phyloP scores from a whole-genome alignment of 352 stramenopile species.

The Phytopythium sindhum region DNA sequence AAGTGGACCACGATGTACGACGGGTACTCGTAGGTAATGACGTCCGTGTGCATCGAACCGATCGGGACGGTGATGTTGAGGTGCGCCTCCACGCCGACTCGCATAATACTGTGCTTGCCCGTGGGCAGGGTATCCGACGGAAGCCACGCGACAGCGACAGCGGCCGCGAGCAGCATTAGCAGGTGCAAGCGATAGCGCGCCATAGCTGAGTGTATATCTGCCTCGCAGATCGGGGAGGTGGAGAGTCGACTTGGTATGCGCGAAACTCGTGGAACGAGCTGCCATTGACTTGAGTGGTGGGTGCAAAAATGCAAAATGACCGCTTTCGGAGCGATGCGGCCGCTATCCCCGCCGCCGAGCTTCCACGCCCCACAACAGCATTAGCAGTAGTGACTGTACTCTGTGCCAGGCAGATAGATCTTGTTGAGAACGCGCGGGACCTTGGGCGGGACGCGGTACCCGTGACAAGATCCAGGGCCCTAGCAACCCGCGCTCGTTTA shows the following conservation, averaged over 20 bases:
- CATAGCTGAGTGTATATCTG: neutral
- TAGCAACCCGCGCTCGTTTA: neutral
- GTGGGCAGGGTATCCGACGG: neutral
- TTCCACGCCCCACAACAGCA: neutral
- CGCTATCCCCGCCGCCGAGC: neutral
- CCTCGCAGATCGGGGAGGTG: neutral
- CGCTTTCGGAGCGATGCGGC: neutral
- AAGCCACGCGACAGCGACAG: too few relatives aligned
- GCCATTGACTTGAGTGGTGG: neutral
- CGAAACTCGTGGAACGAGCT: neutral
- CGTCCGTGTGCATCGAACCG: conserved; percentile 23
- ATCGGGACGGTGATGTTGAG: conserved; percentile 24
- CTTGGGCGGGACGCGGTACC: neutral
- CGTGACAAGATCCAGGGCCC: neutral
- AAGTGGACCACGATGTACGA: conserved; percentile 62
- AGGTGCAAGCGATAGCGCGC: neutral
- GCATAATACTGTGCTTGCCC: conserved; percentile 26
- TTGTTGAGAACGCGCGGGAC: neutral
- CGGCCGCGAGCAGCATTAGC: neutral
- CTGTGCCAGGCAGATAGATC: neutral
- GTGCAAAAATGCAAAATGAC: neutral
- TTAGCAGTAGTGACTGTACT: neutral
- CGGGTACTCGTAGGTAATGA: conserved; percentile 41
- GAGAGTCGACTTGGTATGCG: neutral
- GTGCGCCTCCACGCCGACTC: conserved; percentile 31